These are phyloP conservation scores for Waltiozyma sp. DNA, from an alignment of 1,139 yeast genomes.

Conservation along the genomic window DNA sequence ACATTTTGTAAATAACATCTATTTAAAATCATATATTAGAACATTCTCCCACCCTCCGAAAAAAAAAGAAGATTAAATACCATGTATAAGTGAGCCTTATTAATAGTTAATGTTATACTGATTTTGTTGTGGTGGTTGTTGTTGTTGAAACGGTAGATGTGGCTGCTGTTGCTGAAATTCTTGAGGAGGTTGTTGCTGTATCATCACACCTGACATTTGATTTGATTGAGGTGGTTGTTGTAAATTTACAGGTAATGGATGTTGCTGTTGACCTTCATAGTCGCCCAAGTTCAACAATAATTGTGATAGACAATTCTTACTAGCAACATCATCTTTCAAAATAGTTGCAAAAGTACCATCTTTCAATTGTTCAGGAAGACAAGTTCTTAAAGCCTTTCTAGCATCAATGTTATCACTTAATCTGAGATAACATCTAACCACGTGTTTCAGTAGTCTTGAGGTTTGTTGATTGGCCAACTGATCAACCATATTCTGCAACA, in stretches of 20 bases:
- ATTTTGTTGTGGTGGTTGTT: conserved; percentile 3
- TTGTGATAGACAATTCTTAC: conserved; percentile 81
- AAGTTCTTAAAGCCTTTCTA: conserved; percentile 72
- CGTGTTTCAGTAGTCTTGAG: conserved; percentile 81
- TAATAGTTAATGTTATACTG: background rate
- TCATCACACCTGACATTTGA: background rate
- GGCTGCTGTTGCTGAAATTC: conserved; percentile 3
- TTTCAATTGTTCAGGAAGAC: conserved; percentile 76
- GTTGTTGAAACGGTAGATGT: conserved; percentile 5
- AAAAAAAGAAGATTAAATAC: no score
- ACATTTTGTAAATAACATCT: no score
- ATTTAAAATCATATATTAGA: no score
- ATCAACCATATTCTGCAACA: conserved; percentile 78
- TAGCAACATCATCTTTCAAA: conserved; percentile 77
- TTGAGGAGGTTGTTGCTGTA: background rate
- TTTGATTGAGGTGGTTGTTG: conserved; percentile 5
- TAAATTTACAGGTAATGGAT: conserved; percentile 4
- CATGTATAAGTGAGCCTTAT: no score
- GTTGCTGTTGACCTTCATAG: conserved; percentile 13
- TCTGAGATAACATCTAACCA: conserved; percentile 86
- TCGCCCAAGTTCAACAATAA: conserved; percentile 53
- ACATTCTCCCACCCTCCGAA: no score
- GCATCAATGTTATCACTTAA: conserved; percentile 87
- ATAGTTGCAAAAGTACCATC: conserved; percentile 83
- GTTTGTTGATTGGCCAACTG: conserved; percentile 64